A percentile compares a stretch with the other conserved stretches of the same genome.
Evolutionary conservation across 139 green algal genomes (phyloP).

Genomic region (Haematococcus lacustris): DNA sequence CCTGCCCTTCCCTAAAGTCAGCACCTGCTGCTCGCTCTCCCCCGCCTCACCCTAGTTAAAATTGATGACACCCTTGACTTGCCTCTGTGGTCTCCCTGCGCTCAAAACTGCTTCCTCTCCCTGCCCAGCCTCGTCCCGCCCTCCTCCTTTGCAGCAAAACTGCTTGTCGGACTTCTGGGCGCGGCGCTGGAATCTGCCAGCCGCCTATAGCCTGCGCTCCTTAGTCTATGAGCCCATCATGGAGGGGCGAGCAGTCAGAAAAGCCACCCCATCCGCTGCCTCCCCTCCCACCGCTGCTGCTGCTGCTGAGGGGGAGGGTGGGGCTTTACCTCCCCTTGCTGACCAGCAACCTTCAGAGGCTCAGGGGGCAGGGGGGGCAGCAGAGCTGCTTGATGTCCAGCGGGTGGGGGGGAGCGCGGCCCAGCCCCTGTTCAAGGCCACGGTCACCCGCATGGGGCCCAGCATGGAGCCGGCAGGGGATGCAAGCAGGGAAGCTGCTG

Average conservation of each 20-base stretch:
- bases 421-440: no score
- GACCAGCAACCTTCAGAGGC: no score
- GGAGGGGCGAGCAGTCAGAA: conserved; percentile 2
- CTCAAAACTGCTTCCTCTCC: neutral
- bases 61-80: no score
- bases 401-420: no score
- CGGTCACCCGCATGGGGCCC: no score
- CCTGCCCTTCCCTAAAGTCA: no score
- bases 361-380: no score
- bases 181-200: conserved; percentile 26
- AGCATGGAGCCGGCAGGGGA: no score
- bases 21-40: neutral
- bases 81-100: neutral
- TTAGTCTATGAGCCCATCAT: conserved; percentile 24
- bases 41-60: neutral
- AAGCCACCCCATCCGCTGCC: neutral
- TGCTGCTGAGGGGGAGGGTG: no score
- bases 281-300: neutral
- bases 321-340: no score
- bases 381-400: no score
- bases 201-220: conserved; percentile 13
- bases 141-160: conserved; percentile 15
- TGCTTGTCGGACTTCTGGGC: conserved; percentile 26
- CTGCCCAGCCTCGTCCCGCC: neutral
- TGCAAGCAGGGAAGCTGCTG: no score